phyloP scores from a whole-genome alignment of 2,329 filamentous ascomycete species.

The Myriosclerotinia duriaeana region DNA sequence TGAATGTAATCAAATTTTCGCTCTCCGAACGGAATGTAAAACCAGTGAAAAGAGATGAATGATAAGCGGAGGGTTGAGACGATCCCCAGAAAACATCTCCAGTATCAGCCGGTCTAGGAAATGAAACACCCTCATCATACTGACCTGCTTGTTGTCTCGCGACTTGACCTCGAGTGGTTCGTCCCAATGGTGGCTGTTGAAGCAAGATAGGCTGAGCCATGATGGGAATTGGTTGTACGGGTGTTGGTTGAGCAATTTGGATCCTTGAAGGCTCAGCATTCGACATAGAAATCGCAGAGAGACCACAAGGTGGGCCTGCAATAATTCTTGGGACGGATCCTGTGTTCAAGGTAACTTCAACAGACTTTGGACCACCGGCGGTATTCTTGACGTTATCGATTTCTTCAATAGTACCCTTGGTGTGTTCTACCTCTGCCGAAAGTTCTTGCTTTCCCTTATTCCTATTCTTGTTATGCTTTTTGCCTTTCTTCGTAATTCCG shows the following conservation, averaged over 20 bases:
- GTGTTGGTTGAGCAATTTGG: not conserved
- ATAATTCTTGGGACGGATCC: not conserved
- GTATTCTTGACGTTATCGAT: conserved; percentile 21
- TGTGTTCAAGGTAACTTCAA: conserved; percentile 14
- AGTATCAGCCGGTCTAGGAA: conserved; percentile 15
- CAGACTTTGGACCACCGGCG: conserved; percentile 10
- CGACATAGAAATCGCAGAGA: not conserved
- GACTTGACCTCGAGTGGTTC: conserved; percentile 36
- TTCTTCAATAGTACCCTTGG: conserved; percentile 16
- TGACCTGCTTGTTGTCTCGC: conserved; percentile 40
- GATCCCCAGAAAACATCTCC: conserved; percentile 20
- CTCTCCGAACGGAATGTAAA: conserved; percentile 16
- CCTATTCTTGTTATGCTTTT: conserved; percentile 34
- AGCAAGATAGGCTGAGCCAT: conserved; percentile 8
- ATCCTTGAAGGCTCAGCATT: conserved; percentile 10
- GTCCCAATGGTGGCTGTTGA: conserved; percentile 24
- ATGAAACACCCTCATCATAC: conserved; percentile 33
- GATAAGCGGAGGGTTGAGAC: conserved; percentile 24
- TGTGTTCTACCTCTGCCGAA: conserved; percentile 21
- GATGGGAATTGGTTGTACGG: conserved; percentile 3
- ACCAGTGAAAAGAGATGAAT: conserved; percentile 27
- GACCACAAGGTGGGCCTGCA: conserved; percentile 7
- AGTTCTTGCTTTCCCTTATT: conserved; percentile 31
- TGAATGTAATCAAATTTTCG: not conserved
- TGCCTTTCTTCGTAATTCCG: conserved; percentile 35